Conservation (phyloP, 495 filamentous ascomycete species). For the Aspergillus egyptiacus region DNA sequence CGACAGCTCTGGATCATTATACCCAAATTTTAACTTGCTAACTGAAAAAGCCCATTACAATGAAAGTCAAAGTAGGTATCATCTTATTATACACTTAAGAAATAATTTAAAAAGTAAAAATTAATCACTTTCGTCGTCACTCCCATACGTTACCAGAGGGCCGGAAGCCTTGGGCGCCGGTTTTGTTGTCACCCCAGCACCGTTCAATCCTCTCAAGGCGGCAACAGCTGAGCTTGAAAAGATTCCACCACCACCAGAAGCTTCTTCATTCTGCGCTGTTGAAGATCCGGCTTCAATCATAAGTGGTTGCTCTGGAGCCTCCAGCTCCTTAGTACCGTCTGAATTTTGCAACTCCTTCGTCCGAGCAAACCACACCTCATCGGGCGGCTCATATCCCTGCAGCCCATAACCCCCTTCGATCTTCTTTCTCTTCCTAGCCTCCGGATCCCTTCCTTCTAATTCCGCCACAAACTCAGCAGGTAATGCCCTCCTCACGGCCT, state of each 20-base stretch:
- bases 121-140: slow-evolving; percentile 73
- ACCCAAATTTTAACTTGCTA: slow-evolving; percentile 16
- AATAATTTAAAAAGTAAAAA: slow-evolving; percentile 12
- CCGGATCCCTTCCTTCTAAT: slow-evolving; percentile 84
- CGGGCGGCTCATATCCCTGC: slow-evolving; percentile 87
- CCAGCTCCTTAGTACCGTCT: slow-evolving; percentile 39
- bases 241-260: slow-evolving; percentile 55
- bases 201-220: slow-evolving; percentile 52
- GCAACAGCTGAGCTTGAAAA: slow-evolving; percentile 75
- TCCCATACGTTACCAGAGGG: slow-evolving; percentile 82
- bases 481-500: slow-evolving; percentile 85
- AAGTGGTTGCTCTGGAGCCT: slow-evolving; percentile 38
- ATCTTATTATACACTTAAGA: slow-evolving; percentile 34
- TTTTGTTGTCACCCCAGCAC: slow-evolving; percentile 35
- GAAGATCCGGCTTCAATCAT: slow-evolving; percentile 35
- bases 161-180: slow-evolving; percentile 40
- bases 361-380: slow-evolving; percentile 87
- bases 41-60: neutral
- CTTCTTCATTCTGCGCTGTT: slow-evolving; percentile 13
- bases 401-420: slow-evolving; percentile 87
- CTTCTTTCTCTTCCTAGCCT: slow-evolving; percentile 79
- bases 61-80: slow-evolving; percentile 29
- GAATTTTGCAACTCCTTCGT: slow-evolving; percentile 42
- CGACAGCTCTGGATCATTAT: slow-evolving; percentile 23
- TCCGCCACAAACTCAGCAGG: slow-evolving; percentile 89